Conservation (phyloP, 257 asterid genomes). For the Ilex asprella region DNA sequence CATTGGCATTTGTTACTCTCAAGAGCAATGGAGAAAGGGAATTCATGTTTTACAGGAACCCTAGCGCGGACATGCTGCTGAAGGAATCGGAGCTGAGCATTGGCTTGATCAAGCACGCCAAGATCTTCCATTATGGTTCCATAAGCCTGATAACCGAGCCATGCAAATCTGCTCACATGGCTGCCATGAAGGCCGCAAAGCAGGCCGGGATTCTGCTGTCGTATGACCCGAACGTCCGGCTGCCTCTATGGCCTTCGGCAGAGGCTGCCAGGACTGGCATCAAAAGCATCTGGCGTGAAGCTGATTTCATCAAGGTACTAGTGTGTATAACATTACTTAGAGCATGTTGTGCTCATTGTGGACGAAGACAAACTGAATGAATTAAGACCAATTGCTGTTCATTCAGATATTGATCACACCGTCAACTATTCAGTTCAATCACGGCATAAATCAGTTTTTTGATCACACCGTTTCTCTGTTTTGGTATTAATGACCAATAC, state of each 20-base stretch:
- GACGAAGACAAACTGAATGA: too few species aligned
- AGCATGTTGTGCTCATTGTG: too few species aligned
- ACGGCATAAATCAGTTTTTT: too few species aligned
- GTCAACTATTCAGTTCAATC: too few species aligned
- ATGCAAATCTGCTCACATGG: conserved; percentile 32
- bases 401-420: too few species aligned
- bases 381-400: too few species aligned
- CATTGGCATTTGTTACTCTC: conserved; percentile 33
- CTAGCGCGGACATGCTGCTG: conserved; percentile 37
- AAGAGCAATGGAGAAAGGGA: conserved; percentile 35
- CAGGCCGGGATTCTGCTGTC: conserved; percentile 36
- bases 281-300: conserved; percentile 36
- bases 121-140: conserved; percentile 44
- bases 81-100: conserved; percentile 30
- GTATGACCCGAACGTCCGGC: conserved; percentile 41
- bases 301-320: conserved; percentile 41
- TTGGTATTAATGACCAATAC: too few species aligned
- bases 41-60: conserved; percentile 42
- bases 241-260: conserved; percentile 47
- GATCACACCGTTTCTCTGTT: too few species aligned
- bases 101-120: conserved; percentile 20
- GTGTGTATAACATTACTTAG: too few species aligned
- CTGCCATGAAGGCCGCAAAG: conserved; percentile 39
- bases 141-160: conserved; percentile 46
- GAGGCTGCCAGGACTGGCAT: conserved; percentile 32